phyloP scores from a whole-genome alignment of 176 grass and related monocot species.

The Bolboschoenus planiculmis region DNA sequence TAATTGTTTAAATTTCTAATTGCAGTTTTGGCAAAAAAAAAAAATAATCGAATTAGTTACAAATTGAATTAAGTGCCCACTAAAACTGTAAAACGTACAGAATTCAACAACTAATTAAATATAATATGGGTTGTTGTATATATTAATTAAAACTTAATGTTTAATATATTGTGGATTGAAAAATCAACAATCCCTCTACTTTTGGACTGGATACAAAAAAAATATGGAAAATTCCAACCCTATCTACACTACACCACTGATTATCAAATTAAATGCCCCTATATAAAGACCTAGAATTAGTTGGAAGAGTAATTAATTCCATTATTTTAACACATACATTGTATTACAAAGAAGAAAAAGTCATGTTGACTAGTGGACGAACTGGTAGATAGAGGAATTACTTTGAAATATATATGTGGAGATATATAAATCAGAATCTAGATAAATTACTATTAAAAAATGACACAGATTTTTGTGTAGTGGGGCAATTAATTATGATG shows the following conservation, averaged over 20 bases:
- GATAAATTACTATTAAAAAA: neutral
- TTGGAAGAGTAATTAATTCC: neutral
- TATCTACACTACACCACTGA: neutral
- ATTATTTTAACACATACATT: neutral
- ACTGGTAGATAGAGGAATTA: neutral
- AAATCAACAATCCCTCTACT: neutral
- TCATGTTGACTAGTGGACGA: neutral
- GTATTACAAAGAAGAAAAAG: neutral
- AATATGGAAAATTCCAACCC: neutral
- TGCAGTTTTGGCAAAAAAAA: neutral
- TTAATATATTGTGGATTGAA: neutral
- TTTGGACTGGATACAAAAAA: neutral
- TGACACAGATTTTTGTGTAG: neutral
- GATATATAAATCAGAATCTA: neutral
- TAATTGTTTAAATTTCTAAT: neutral
- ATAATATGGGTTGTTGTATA: neutral
- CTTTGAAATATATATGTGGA: neutral
- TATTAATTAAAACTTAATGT: neutral
- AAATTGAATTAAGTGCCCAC: neutral
- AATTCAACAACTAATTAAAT: neutral
- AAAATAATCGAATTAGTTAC: neutral
- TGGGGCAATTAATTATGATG: neutral
- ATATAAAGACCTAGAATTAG: neutral
- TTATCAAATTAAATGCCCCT: neutral
- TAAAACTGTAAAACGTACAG: neutral